Percentiles rank a stretch among this genome's conserved stretches.
Conservation (phyloP, 2,329 filamentous ascomycete genomes). For the Alternaria consortialis region DNA sequence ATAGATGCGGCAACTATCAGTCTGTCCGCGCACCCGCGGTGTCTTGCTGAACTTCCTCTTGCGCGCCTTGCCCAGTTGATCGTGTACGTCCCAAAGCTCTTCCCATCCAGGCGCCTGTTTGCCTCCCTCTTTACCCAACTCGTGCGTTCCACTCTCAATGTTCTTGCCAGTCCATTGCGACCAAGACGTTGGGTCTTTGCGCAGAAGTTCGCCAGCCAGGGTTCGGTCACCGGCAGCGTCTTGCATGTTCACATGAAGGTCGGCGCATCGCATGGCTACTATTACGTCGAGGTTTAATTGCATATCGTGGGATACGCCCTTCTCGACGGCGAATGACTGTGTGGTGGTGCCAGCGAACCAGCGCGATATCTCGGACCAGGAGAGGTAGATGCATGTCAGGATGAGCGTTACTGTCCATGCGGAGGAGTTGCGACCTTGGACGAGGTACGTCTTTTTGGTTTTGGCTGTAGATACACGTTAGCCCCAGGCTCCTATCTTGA, state of each 20-base stretch:
- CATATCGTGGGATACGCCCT: conserved; percentile 83
- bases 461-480: conserved; percentile 71
- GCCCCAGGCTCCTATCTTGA: background rate
- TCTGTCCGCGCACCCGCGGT: conserved; percentile 66
- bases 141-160: conserved; percentile 61
- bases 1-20: conserved; percentile 86
- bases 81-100: conserved; percentile 85
- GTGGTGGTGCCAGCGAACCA: conserved; percentile 88
- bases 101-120: conserved; percentile 56
- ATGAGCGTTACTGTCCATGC: conserved; percentile 91
- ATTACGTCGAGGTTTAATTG: conserved; percentile 98
- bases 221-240: conserved; percentile 94
- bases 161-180: conserved; percentile 78
- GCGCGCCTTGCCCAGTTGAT: conserved; percentile 80
- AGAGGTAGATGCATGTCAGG: conserved; percentile 75
- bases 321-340: conserved; percentile 93
- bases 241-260: conserved; percentile 96
- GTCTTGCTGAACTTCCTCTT: conserved; percentile 76
- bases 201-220: conserved; percentile 77
- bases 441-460: conserved; percentile 92
- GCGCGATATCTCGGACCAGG: conserved; percentile 77
- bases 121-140: conserved; percentile 53
- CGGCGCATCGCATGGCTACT: conserved; percentile 83
- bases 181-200: conserved; percentile 83
- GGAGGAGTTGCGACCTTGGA: conserved; percentile 83